Conservation (phyloP, 1,139 yeast genomes). For the Meyerozyma smithsonii region DNA sequence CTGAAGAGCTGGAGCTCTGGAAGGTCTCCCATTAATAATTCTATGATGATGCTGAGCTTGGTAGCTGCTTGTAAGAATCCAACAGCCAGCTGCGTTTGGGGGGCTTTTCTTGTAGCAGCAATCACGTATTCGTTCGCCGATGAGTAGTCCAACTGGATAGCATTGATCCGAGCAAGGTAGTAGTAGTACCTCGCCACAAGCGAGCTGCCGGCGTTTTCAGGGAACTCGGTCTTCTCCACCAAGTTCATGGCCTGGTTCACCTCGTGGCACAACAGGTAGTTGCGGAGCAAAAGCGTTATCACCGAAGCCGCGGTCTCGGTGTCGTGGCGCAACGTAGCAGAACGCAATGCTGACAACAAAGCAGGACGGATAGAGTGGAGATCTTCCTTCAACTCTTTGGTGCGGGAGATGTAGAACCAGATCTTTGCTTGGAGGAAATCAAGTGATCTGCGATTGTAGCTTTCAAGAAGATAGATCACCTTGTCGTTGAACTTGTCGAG, state of each 20-base stretch:
- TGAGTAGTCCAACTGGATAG: constrained; percentile 90
- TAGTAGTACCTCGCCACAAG: constrained; percentile 88
- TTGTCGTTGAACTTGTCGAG: constrained; percentile 49
- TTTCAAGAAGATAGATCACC: constrained; percentile 52
- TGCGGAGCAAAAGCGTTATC: constrained; percentile 78
- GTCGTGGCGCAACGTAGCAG: constrained; percentile 90
- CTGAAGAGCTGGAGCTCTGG: constrained; percentile 87
- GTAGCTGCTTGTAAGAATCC: constrained; percentile 92
- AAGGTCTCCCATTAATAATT: constrained; percentile 92
- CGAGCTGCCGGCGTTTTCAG: constrained; percentile 80
- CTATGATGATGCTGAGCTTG: constrained; percentile 83
- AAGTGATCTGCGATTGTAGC: constrained; percentile 74
- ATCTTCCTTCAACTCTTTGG: constrained; percentile 64
- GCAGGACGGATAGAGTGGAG: constrained; percentile 62
- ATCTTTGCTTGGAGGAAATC: constrained; percentile 86
- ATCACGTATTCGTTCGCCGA: constrained; percentile 86
- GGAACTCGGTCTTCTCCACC: constrained; percentile 85
- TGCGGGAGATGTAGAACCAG: constrained; percentile 88
- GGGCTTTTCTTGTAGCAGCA: constrained; percentile 95
- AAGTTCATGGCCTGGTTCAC: constrained; percentile 85
- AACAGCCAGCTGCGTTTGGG: constrained; percentile 77
- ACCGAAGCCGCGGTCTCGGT: constrained; percentile 85
- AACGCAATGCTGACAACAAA: constrained; percentile 70
- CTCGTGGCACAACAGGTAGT: constrained; percentile 74
- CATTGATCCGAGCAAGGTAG: constrained; percentile 83